These are phyloP conservation scores for Nitzschia sp. DNA, from an alignment of 108 stramenopile species.

Conservation along the genomic window DNA sequence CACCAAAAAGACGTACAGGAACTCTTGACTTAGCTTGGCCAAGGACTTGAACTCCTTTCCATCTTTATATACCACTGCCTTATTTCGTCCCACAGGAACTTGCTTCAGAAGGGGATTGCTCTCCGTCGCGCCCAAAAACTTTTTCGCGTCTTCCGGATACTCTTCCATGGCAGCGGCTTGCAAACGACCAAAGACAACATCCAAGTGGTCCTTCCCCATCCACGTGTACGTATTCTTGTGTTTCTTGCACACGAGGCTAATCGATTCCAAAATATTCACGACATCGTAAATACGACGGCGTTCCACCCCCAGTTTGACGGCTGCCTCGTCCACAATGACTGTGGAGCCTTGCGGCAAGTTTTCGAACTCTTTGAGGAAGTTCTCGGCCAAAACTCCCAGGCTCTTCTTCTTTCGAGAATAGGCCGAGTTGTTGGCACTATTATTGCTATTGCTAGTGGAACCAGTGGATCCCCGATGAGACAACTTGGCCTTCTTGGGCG, in stretches of 20 bases:
- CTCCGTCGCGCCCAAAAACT: conserved; percentile 12
- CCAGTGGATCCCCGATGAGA: not conserved
- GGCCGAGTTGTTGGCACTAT: not conserved
- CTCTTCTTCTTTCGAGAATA: conserved; percentile 85
- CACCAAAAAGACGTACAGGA: conserved; percentile 87
- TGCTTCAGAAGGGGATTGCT: not conserved
- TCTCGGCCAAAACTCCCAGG: conserved; percentile 69
- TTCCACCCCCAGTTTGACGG: conserved; percentile 80
- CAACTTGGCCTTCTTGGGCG: conserved; percentile 39
- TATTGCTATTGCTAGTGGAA: not conserved
- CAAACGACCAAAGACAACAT: conserved; percentile 60
- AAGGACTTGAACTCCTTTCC: conserved; percentile 65
- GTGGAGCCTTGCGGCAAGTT: conserved; percentile 27
- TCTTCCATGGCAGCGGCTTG: conserved; percentile 64
- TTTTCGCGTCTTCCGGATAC: conserved; percentile 45
- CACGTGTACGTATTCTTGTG: conserved; percentile 92
- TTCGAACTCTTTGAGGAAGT: conserved; percentile 59
- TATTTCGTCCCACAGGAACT: not conserved
- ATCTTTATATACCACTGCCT: not conserved
- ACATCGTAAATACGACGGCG: conserved; percentile 94
- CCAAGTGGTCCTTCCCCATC: conserved; percentile 70
- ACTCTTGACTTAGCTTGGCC: conserved; percentile 75
- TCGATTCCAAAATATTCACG: conserved; percentile 91
- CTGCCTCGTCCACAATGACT: conserved; percentile 67
- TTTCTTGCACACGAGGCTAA: conserved; percentile 73